A percentile compares a stretch with the other conserved stretches of the same genome.
Evolutionary conservation across 495 filamentous ascomycete species (phyloP).

Genomic region (Penicillium coprophilum): DNA sequence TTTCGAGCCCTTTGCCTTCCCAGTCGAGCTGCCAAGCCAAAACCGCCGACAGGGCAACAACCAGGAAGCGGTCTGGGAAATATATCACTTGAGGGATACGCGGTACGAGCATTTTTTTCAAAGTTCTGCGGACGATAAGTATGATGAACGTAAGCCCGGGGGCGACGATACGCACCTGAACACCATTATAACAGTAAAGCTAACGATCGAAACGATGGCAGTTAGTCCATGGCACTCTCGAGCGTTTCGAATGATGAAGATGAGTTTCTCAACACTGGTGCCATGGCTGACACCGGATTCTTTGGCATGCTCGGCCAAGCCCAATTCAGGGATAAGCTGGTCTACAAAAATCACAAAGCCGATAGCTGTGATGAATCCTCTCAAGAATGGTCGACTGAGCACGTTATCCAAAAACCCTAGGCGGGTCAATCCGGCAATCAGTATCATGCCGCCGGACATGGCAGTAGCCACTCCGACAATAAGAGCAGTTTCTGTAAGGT

Average conservation of each 20-base stretch:
- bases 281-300: conserved; percentile 66
- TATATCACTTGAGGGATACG: conserved; percentile 81
- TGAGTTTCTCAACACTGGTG: conserved; percentile 79
- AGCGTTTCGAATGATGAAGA: conserved; percentile 71
- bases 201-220: conserved; percentile 67
- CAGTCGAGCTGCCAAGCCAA: conserved; percentile 76
- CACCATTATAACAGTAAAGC: conserved; percentile 87
- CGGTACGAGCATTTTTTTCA: conserved; percentile 81
- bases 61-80: conserved; percentile 86
- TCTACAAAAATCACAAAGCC: conserved; percentile 95
- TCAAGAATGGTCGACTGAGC: conserved; percentile 83
- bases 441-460: conserved; percentile 81
- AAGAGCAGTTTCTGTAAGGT: conserved; percentile 67
- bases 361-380: conserved; percentile 95
- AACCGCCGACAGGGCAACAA: conserved; percentile 84
- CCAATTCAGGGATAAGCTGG: conserved; percentile 88
- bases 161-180: conserved; percentile 54
- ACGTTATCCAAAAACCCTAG: conserved; percentile 97
- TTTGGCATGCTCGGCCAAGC: conserved; percentile 63
- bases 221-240: conserved; percentile 70
- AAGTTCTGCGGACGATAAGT: conserved; percentile 49
- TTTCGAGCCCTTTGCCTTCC: conserved; percentile 75
- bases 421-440: conserved; percentile 76
- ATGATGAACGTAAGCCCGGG: neutral
- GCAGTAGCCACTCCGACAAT: conserved; percentile 89